Base-by-base conservation (phyloP, 2,329 filamentous ascomycete species). In the Aspergillus ochraceoroseus region DNA sequence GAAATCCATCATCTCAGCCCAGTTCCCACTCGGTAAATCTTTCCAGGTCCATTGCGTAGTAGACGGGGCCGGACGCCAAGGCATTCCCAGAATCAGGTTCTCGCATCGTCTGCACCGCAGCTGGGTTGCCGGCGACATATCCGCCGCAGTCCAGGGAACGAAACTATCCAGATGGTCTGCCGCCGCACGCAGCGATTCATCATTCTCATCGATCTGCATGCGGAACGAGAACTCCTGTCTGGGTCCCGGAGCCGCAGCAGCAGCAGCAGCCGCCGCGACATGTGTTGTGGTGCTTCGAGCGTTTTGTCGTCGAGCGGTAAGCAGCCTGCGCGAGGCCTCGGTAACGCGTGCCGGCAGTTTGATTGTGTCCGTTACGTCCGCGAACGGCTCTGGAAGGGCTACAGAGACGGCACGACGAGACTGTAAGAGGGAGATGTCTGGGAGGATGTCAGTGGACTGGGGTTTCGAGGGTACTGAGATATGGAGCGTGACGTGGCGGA, bases 1-100 rank as follows among this genome's bases (percentile, higher is more conserved):
- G 54, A 98, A 94, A 63, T 98, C 94, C 92, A 98, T 98, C 89
- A 98, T 94, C 68, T 98, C 92, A 0, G 92, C 94, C 92, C 92
- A 98, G 57, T 95, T 90, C 55, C 94, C 88, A 58, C 88, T 95
- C 0, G 92, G 92, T 12, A 98, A 70, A 58, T 98, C 88, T 65
- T 90, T 95, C 90, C 92, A 98, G 25, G 67, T 63, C 26, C 63
- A 67, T 5, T 79, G 68, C 3, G 36, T 52, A 5, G 5, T 9
- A 5, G 9, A 22, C 20, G 5, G 20, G 20, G 5, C 20, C 5
- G 5, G 5, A 3, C 13, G 6, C 3, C 40, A 28, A 5, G 19
- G 13, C 5, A n/a, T 15, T 6, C 53, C 44, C 15, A 70, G 36
- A 18, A 71, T 43, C 3, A 44, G 25, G 15, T 49, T 50, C 5